Conservation (phyloP, 352 stramenopile species). For the Aphanomyces stellatus region DNA sequence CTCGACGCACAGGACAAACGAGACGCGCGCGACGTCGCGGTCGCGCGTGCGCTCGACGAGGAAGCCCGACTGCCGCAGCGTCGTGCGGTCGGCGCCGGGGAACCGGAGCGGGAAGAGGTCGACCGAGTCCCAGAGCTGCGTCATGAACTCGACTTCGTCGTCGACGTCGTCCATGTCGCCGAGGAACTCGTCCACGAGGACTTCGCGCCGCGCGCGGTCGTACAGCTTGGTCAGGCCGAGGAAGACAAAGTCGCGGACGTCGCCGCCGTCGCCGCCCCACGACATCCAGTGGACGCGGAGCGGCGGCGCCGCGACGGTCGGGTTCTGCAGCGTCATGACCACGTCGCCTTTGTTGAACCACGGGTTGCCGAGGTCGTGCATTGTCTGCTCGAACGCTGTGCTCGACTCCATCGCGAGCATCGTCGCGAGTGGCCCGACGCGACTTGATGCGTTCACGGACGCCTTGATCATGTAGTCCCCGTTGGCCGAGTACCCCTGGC, state of each 20-base stretch:
- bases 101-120: background rate
- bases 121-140: conserved; percentile 6
- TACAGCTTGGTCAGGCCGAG: background rate
- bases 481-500: background rate
- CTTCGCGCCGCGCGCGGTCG: background rate
- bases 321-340: background rate
- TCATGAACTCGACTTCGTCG: background rate
- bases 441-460: background rate
- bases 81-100: background rate
- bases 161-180: background rate
- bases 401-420: background rate
- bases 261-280: background rate
- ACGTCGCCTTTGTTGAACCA: conserved; percentile 5
- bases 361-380: background rate
- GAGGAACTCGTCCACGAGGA: background rate
- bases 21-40: background rate
- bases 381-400: background rate
- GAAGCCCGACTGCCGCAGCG: background rate
- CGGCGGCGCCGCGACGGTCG: background rate
- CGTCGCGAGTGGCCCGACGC: background rate
- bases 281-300: background rate
- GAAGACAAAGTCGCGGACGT: conserved; percentile 14
- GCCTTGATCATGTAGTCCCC: conserved; percentile 18
- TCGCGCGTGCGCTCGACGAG: background rate
- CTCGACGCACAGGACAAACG: background rate